Base-by-base conservation (phyloP, 2,329 filamentous ascomycete genomes). In the Trichoderma gracile region DNA sequence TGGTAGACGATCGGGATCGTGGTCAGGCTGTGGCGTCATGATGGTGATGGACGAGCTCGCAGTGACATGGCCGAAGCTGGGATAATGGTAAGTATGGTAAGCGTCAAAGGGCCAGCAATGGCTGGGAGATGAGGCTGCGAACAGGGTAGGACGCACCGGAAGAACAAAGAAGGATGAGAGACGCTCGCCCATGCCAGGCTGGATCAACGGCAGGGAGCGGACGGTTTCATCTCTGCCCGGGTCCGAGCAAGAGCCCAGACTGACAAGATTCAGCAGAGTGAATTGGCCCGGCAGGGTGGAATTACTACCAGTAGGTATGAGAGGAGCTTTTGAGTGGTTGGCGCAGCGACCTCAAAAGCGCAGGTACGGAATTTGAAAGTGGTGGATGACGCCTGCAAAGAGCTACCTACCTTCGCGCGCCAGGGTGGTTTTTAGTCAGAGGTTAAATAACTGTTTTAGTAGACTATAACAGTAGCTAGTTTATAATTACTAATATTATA, bases 171-270 rank as follows among this genome's bases (percentile, higher is more conserved):
- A 45, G 47, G 25, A 27, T 38, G 38, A 53, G 38, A 53, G 58
- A n/a, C 42, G 42, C 25, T 30, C 46, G 33, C 17, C 56, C 45
- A 33, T 10, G 45, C 50, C 46, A 43, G 57, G 17, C 38, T 27
- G 38, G 46, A 30, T 30, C 38, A 53, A n/a, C 47, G n/a, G 47
- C 21, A 45, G 57, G 57, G 57, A 52, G 38, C 21, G 21, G 38
- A 47, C 33, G 57, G 50, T 30, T 60, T 60, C 57, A 60, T 52
- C 46, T 40, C 50, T 60, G 57, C 30, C 33, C 30, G 21, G 42
- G 38, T 43, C 53, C 49, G 33, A 52, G 46, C 57, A 38, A 43
- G 33, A 47, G 57, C 42, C 23, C 23, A 19, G 38, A 46, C 46
- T 14, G 21, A 1, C 40, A 56, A 27, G 45, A 43, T 30, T n/a